These are phyloP conservation scores for Diddensiella santjacobensis DNA, from an alignment of 805 yeast species.

Conservation along the genomic window DNA sequence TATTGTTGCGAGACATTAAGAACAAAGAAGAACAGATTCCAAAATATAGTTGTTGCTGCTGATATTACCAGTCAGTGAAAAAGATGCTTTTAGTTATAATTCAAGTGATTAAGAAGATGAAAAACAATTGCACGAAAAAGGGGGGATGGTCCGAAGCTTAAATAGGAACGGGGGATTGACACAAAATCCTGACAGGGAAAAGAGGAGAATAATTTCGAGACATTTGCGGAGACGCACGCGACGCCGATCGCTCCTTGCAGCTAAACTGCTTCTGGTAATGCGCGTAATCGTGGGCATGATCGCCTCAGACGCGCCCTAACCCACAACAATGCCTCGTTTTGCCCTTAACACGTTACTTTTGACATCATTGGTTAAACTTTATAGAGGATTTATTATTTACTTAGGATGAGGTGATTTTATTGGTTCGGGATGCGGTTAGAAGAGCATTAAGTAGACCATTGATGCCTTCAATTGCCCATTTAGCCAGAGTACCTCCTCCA, in stretches of 20 bases:
- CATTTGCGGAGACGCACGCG: constrained; percentile 1
- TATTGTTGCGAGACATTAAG: not conserved
- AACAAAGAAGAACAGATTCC: not conserved
- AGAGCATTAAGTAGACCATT: constrained; percentile 31
- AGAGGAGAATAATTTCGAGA: not conserved
- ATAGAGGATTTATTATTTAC: too few species aligned
- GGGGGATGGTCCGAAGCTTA: not conserved
- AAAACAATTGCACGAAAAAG: not conserved
- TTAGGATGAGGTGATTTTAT: too few species aligned
- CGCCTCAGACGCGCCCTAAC: too few species aligned
- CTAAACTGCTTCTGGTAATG: too few species aligned
- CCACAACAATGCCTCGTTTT: too few species aligned
- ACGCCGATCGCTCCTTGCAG: not conserved
- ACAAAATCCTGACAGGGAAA: not conserved
- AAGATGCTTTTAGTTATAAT: too few species aligned
- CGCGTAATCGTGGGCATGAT: too few species aligned
- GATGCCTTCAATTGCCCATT: constrained; percentile 32
- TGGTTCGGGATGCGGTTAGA: constrained; percentile 7
- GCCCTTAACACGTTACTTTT: too few species aligned
- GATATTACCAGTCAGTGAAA: too few species aligned
- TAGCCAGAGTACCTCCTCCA: constrained; percentile 30
- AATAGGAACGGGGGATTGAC: not conserved
- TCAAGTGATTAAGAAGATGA: not conserved
- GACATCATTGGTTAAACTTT: too few species aligned
- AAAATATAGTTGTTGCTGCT: too few species aligned